Conservation (phyloP, 2,329 filamentous ascomycete species). For the Aspergillus fijiensis region DNA sequence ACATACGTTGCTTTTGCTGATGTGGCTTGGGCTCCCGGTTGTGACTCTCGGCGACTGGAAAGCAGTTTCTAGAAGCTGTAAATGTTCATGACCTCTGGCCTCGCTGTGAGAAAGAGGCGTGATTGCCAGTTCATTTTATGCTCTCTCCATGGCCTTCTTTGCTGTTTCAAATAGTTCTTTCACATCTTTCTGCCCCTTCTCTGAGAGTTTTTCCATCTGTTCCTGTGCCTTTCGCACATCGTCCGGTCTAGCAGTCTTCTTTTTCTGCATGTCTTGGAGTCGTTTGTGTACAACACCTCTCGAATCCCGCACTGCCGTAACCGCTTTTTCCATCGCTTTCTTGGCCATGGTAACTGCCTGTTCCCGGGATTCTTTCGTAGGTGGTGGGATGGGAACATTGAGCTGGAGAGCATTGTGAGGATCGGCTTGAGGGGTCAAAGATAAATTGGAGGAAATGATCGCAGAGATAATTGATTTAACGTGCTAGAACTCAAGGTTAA, state of each 20-base stretch:
- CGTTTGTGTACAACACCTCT: slow-evolving; percentile 47
- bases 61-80: not conserved
- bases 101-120: not conserved
- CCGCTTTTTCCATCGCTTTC: slow-evolving; percentile 45
- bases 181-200: slow-evolving; percentile 48
- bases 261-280: slow-evolving; percentile 46
- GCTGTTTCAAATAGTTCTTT: slow-evolving; percentile 47
- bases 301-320: slow-evolving; percentile 42
- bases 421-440: slow-evolving; percentile 45
- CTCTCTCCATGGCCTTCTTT: slow-evolving; percentile 40
- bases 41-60: not conserved
- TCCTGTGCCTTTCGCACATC: slow-evolving; percentile 48
- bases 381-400: slow-evolving; percentile 47
- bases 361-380: slow-evolving; percentile 48
- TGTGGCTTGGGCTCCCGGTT: no score
- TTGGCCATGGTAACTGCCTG: slow-evolving; percentile 43
- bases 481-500: slow-evolving; percentile 32
- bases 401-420: slow-evolving; percentile 46
- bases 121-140: slow-evolving; percentile 13
- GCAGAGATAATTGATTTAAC: slow-evolving; percentile 47
- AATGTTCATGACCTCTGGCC: not conserved
- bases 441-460: slow-evolving; percentile 43
- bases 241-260: slow-evolving; percentile 45
- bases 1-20: not conserved
- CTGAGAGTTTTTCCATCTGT: slow-evolving; percentile 49